Conservation (phyloP, 768 basidiomycete genomes). For the Russula abietina region DNA sequence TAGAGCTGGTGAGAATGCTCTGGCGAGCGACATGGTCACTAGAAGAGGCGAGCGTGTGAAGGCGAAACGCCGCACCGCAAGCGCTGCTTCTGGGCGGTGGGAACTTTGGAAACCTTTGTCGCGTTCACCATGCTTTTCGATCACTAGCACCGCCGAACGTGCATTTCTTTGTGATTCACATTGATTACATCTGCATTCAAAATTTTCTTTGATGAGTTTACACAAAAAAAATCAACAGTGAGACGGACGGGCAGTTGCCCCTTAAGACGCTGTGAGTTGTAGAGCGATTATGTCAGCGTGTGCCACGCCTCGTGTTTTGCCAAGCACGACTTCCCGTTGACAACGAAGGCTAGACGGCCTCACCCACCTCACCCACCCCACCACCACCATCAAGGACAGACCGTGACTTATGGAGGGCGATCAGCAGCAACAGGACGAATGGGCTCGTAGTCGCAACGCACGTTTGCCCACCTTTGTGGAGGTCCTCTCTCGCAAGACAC, state of each 20-base stretch:
- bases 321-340: not conserved
- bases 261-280: not conserved
- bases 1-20: slow-evolving; percentile 68
- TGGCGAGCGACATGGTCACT: slow-evolving; percentile 46
- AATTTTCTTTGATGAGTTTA: not conserved
- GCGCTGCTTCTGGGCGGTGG: not conserved
- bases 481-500: slow-evolving; percentile 83
- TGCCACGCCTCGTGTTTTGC: slow-evolving; percentile 9
- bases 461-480: slow-evolving; percentile 85
- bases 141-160: not conserved
- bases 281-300: slow-evolving; percentile 14
- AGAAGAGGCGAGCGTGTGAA: not conserved
- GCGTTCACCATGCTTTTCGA: slow-evolving; percentile 10
- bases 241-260: not conserved
- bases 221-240: not conserved
- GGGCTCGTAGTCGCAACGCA: slow-evolving; percentile 62
- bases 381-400: slow-evolving; percentile 6
- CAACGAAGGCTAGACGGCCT: slow-evolving; percentile 5
- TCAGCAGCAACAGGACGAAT: slow-evolving; percentile 63
- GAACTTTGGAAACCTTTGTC: not conserved
- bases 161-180: not conserved
- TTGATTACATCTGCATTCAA: not conserved
- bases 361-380: slow-evolving; percentile 4
- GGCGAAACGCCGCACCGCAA: not conserved
- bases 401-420: slow-evolving; percentile 31